Conservation (phyloP, 2,329 filamentous ascomycete species). For the Calonectria crousiana region DNA sequence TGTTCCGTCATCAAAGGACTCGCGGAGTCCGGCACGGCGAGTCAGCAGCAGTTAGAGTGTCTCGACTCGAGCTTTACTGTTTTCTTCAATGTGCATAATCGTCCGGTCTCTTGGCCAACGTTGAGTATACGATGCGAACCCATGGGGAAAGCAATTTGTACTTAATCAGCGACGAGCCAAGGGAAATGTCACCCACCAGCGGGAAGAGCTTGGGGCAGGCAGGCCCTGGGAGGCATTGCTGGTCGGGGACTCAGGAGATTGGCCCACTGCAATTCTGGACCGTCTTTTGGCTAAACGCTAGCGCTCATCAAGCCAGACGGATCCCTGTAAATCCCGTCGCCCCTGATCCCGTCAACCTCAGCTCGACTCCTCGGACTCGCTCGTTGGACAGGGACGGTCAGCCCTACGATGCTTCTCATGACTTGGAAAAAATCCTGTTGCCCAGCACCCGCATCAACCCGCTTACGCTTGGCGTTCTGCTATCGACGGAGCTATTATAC, state of each 20-base stretch:
- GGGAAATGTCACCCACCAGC: background rate
- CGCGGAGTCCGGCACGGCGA: background rate
- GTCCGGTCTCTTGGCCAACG: background rate
- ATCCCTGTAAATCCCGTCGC: background rate
- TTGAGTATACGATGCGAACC: constrained; percentile 2
- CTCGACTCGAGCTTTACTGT: background rate
- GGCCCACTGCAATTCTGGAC: background rate
- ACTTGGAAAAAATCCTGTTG: background rate
- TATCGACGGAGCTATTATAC: background rate
- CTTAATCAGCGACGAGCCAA: background rate
- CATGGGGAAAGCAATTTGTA: constrained; percentile 8
- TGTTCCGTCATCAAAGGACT: background rate
- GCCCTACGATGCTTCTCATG: background rate
- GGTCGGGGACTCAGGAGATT: background rate
- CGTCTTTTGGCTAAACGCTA: background rate
- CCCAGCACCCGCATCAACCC: background rate
- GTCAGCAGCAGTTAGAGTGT: background rate
- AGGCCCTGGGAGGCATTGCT: background rate
- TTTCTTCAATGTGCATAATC: background rate
- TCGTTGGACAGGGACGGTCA: background rate
- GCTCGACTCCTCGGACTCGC: background rate
- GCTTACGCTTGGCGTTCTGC: background rate
- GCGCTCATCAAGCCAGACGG: background rate
- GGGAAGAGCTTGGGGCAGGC: constrained; percentile 1
- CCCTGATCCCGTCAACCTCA: background rate